These are phyloP conservation scores for Cordyceps farinosa DNA, from an alignment of 2,329 filamentous ascomycete genomes.

Conservation along the genomic window DNA sequence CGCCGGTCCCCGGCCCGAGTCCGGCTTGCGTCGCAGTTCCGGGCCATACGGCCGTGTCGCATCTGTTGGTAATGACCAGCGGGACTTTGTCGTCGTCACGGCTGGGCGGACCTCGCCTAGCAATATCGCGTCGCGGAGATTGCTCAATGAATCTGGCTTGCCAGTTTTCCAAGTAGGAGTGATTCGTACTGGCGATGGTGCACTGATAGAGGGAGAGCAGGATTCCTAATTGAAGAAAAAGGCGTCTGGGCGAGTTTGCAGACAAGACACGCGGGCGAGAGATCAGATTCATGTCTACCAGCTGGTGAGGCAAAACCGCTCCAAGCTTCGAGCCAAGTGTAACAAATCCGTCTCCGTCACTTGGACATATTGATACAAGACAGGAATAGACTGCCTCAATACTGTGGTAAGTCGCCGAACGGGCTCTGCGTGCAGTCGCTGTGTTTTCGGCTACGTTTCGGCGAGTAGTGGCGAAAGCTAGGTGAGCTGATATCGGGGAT, in stretches of 20 bases:
- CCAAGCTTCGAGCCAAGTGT: not conserved
- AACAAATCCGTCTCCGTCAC: not conserved
- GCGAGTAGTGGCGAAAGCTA: not conserved
- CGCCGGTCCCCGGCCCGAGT: slow-evolving; percentile 60
- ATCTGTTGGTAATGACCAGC: slow-evolving; percentile 68
- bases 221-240: not conserved
- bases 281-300: not conserved
- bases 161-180: slow-evolving; percentile 18
- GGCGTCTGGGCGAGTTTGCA: not conserved
- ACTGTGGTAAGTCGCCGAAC: not conserved
- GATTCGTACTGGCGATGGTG: not conserved
- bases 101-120: slow-evolving; percentile 31
- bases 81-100: slow-evolving; percentile 46
- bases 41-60: slow-evolving; percentile 69
- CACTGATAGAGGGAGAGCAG: not conserved
- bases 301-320: not conserved
- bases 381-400: not conserved
- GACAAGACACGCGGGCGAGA: not conserved
- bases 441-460: not conserved
- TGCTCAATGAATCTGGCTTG: slow-evolving; percentile 28
- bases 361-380: not conserved
- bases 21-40: slow-evolving; percentile 71
- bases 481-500: not conserved
- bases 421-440: not conserved
- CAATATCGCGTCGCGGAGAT: slow-evolving; percentile 24